A percentile compares a stretch with the other conserved stretches of the same genome.
Evolutionary conservation across 768 basidiomycete genomes (phyloP).

Genomic region (Mycena alexandri): DNA sequence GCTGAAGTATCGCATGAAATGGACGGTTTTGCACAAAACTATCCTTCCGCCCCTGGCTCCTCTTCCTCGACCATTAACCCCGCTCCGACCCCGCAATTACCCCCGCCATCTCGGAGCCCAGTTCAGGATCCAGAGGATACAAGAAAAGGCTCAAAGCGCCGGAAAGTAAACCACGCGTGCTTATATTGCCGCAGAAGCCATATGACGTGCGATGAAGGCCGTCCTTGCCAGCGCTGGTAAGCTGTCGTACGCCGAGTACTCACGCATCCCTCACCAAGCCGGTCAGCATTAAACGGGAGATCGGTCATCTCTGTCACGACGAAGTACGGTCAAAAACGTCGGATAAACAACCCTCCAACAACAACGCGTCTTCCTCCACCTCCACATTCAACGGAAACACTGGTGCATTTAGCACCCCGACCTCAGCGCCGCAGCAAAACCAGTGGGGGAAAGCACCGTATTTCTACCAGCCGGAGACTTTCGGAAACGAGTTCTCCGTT

Average conservation of each 20-base stretch:
- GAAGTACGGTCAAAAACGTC: slow-evolving; percentile 72
- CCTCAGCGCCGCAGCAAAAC: slow-evolving; percentile 58
- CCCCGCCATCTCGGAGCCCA: background rate
- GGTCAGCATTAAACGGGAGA: slow-evolving; percentile 92
- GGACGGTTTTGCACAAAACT: slow-evolving; percentile 35
- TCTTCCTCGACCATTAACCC: slow-evolving; percentile 6
- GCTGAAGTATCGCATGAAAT: slow-evolving; percentile 7
- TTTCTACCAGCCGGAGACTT: slow-evolving; percentile 77
- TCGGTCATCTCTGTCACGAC: slow-evolving; percentile 94
- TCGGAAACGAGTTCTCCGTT: slow-evolving; percentile 87
- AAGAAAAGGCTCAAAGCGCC: slow-evolving; percentile 71
- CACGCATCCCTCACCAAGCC: slow-evolving; percentile 10
- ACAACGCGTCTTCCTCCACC: slow-evolving; percentile 39
- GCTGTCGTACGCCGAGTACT: slow-evolving; percentile 44
- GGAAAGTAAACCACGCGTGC: slow-evolving; percentile 94
- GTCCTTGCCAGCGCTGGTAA: slow-evolving; percentile 94
- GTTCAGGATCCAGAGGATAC: slow-evolving; percentile 53
- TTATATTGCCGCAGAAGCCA: slow-evolving; percentile 93
- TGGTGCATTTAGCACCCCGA: slow-evolving; percentile 36
- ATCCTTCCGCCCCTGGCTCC: slow-evolving; percentile 18
- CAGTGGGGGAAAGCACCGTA: slow-evolving; percentile 68
- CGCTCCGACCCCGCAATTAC: slow-evolving; percentile 2
- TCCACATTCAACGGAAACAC: slow-evolving; percentile 43
- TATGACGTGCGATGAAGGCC: slow-evolving; percentile 92
- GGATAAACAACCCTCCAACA: slow-evolving; percentile 54